phyloP scores from a whole-genome alignment of 192 early-diverging fungal genomes.

The Backusella luteola region DNA sequence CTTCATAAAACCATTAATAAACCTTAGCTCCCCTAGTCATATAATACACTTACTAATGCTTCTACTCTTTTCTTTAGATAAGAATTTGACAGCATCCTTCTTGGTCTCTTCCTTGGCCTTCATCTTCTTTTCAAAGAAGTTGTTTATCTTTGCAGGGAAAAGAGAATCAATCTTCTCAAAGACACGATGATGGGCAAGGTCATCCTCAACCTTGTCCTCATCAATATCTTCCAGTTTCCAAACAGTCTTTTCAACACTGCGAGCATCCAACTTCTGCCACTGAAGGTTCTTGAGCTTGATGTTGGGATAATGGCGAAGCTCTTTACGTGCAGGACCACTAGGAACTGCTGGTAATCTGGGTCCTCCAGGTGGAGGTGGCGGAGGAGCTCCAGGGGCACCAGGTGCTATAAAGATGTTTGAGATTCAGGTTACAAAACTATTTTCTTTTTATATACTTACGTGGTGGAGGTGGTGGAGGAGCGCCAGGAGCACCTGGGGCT shows the following conservation, averaged over 20 bases:
- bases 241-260: constrained; percentile 28
- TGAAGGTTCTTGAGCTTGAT: constrained; percentile 34
- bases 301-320: constrained; percentile 26
- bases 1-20: constrained; percentile 9
- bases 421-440: background rate
- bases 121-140: constrained; percentile 38
- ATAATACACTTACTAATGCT: constrained; percentile 43
- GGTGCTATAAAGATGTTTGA: constrained; percentile 4
- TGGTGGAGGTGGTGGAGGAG: constrained; percentile 16
- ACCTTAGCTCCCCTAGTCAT: background rate
- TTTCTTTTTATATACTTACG: background rate
- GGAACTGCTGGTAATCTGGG: constrained; percentile 27
- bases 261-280: constrained; percentile 34
- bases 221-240: constrained; percentile 27
- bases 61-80: constrained; percentile 65
- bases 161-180: constrained; percentile 64
- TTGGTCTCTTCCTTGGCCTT: constrained; percentile 42
- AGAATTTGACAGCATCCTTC: constrained; percentile 60
- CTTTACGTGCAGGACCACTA: constrained; percentile 22
- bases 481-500: background rate
- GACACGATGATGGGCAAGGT: constrained; percentile 43
- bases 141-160: constrained; percentile 64
- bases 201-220: constrained; percentile 28
- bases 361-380: constrained; percentile 18
- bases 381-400: constrained; percentile 11